phyloP scores from a whole-genome alignment of 495 filamentous ascomycete genomes.

The Cercophora newfieldiana region DNA sequence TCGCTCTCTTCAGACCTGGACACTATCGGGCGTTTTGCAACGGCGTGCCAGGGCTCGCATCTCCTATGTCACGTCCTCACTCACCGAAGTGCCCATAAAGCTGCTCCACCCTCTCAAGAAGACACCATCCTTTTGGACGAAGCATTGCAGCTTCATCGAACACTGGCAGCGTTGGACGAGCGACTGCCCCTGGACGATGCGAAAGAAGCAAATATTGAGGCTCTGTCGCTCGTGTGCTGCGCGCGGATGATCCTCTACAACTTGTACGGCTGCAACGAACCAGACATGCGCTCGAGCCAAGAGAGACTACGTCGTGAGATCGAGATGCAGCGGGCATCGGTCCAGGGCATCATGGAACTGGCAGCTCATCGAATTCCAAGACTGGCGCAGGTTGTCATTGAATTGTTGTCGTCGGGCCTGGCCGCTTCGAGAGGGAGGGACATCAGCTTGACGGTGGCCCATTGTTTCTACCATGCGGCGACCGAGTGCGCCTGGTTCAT shows the following conservation, averaged over 20 bases:
- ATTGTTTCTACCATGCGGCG: conserved; percentile 1
- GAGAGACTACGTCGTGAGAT: neutral
- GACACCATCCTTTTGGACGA: conserved; percentile 4
- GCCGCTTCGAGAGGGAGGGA: neutral
- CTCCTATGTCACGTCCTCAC: neutral
- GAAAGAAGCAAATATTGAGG: conserved; percentile 4
- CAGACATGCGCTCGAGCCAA: neutral
- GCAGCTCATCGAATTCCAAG: neutral
- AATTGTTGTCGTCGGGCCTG: neutral
- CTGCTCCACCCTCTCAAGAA: neutral
- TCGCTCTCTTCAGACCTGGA: neutral
- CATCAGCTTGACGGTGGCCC: neutral
- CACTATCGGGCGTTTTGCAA: conserved; percentile 8
- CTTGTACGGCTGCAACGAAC: conserved; percentile 15
- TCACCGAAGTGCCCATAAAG: neutral
- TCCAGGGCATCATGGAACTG: conserved; percentile 1
- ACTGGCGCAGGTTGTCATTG: neutral
- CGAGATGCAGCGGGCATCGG: conserved; percentile 12
- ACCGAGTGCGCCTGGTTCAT: conserved; percentile 12
- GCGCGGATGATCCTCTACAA: conserved; percentile 10
- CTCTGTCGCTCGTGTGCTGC: neutral
- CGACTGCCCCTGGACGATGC: neutral
- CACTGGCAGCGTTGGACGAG: conserved; percentile 4
- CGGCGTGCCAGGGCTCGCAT: conserved; percentile 8
- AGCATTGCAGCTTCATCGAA: conserved; percentile 9